phyloP scores from a whole-genome alignment of 2,329 filamentous ascomycete species.

The Davidsoniella neocaledoniae region DNA sequence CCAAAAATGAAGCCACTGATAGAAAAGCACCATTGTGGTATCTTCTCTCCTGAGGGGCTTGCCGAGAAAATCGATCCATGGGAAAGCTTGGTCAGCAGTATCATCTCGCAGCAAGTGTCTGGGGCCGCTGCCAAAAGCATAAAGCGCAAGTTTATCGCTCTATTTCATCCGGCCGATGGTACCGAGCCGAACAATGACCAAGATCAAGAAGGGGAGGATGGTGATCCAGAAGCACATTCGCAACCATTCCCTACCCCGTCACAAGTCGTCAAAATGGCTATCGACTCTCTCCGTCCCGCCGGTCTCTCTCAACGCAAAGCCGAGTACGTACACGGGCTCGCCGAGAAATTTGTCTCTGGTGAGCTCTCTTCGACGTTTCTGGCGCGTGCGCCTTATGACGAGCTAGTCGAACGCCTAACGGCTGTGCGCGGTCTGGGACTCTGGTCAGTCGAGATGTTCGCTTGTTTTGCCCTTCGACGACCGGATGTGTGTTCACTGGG shows the following conservation, averaged over 20 bases:
- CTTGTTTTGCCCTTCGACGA: constrained; percentile 83
- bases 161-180: constrained; percentile 38
- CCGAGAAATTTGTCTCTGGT: constrained; percentile 59
- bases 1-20: constrained; percentile 55
- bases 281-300: constrained; percentile 60
- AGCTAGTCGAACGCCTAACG: constrained; percentile 65
- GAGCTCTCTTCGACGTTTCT: constrained; percentile 64
- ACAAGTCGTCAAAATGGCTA: constrained; percentile 45
- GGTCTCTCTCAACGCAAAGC: constrained; percentile 89
- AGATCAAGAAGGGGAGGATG: constrained; percentile 14
- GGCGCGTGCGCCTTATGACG: constrained; percentile 59
- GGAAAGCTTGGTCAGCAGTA: constrained; percentile 62
- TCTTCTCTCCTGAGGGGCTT: constrained; percentile 72
- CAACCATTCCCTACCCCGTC: constrained; percentile 55
- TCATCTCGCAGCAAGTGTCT: constrained; percentile 93
- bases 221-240: not conserved
- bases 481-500: constrained; percentile 88
- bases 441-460: constrained; percentile 98
- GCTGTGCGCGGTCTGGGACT: constrained; percentile 73
- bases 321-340: constrained; percentile 79
- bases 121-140: constrained; percentile 82
- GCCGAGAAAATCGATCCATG: constrained; percentile 80
- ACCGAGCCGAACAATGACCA: constrained; percentile 13
- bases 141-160: constrained; percentile 61
- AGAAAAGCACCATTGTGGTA: constrained; percentile 54